Conservation (phyloP, 2,329 filamentous ascomycete species). For the Dichotomopilus funicola region DNA sequence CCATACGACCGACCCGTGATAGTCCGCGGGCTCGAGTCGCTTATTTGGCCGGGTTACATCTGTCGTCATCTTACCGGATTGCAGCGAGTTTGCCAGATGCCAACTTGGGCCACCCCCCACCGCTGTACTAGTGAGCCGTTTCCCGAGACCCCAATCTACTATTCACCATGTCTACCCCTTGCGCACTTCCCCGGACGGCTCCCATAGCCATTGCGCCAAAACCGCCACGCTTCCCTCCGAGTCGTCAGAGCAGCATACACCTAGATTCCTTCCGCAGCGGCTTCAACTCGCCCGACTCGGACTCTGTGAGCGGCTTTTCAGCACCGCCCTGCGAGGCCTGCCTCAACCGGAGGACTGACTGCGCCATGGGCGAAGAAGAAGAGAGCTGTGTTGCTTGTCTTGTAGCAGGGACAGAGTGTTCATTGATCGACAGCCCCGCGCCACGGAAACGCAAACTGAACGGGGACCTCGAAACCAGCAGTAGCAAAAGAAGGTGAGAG, state of each 20-base stretch:
- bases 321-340: conserved; percentile 64
- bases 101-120: conserved; percentile 11
- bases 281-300: conserved; percentile 47
- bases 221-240: conserved; percentile 41
- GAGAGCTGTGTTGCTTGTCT: conserved; percentile 69
- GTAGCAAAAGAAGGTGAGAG: conserved; percentile 64
- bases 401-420: conserved; percentile 71
- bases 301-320: conserved; percentile 34
- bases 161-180: conserved; percentile 46
- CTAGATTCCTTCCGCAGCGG: conserved; percentile 46
- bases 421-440: conserved; percentile 67
- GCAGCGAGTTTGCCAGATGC: neutral
- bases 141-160: conserved; percentile 23
- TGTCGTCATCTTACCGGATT: conserved; percentile 3
- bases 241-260: conserved; percentile 42
- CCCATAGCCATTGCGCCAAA: conserved; percentile 62
- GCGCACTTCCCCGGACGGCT: conserved; percentile 52
- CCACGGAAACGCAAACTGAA: conserved; percentile 75
- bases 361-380: conserved; percentile 68
- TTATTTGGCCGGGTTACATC: conserved; percentile 9
- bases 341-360: conserved; percentile 65
- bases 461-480: conserved; percentile 54
- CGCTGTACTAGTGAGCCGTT: neutral
- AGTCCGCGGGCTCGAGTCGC: conserved; percentile 11
- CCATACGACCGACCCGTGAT: conserved; percentile 1